phyloP scores from a whole-genome alignment of 2,329 filamentous ascomycete genomes.

The Fusarium cicatricum region DNA sequence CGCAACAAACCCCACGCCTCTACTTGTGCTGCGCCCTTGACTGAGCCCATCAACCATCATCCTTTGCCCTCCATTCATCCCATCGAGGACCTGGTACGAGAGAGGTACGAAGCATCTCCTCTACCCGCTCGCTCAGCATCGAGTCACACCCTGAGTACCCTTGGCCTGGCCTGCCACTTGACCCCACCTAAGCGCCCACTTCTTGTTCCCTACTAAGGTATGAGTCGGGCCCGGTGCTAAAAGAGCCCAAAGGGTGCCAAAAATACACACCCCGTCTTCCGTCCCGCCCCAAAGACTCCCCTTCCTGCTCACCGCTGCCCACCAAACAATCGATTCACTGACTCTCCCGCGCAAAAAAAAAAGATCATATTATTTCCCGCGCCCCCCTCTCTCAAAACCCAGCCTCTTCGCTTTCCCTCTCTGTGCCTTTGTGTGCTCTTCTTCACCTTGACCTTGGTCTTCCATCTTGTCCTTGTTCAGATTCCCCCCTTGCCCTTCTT shows the following conservation, averaged over 20 bases:
- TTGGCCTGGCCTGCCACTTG: slow-evolving; percentile 25
- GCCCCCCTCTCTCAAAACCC: slow-evolving; percentile 33
- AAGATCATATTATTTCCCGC: slow-evolving; percentile 43
- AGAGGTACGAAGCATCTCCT: slow-evolving; percentile 26
- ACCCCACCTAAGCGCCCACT: slow-evolving; percentile 30
- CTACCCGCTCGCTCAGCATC: slow-evolving; percentile 20
- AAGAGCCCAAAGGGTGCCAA: slow-evolving; percentile 30
- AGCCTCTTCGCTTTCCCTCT: slow-evolving; percentile 33
- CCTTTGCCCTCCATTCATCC: slow-evolving; percentile 1
- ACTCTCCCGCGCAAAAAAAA: slow-evolving; percentile 32
- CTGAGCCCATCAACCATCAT: slow-evolving; percentile 14
- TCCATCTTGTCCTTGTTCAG: slow-evolving; percentile 35
- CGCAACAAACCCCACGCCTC: slow-evolving; percentile 6
- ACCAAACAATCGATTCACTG: slow-evolving; percentile 40
- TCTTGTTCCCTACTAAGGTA: slow-evolving; percentile 13
- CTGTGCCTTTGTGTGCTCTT: slow-evolving; percentile 32
- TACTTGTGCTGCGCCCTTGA: slow-evolving; percentile 21
- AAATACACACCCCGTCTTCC: slow-evolving; percentile 34
- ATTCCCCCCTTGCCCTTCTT: slow-evolving; percentile 34
- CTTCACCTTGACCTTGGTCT: slow-evolving; percentile 35
- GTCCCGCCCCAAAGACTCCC: slow-evolving; percentile 10
- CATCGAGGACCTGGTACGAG: slow-evolving; percentile 8
- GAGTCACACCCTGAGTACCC: slow-evolving; percentile 30
- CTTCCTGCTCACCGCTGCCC: slow-evolving; percentile 37
- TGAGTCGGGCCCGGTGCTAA: slow-evolving; percentile 27